Conservation (phyloP, 1,139 yeast genomes). For the Lodderomyces jiufengensis region DNA sequence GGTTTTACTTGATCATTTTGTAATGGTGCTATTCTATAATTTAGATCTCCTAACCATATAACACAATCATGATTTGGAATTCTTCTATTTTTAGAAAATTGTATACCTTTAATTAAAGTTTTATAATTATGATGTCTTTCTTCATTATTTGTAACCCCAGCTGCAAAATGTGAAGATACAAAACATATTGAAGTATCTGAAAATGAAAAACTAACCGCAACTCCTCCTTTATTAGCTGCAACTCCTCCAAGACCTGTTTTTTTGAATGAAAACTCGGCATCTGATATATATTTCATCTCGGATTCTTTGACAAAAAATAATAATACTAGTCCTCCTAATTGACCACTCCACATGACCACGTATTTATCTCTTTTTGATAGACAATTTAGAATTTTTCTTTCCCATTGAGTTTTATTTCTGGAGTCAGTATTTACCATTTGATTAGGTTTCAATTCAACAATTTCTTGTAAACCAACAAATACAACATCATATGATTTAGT, state of each 20-base stretch:
- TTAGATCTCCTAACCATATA: slow-evolving; percentile 93
- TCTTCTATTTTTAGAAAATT: slow-evolving; percentile 47
- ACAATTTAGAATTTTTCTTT: slow-evolving; percentile 54
- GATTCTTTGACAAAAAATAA: slow-evolving; percentile 63
- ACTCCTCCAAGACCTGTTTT: slow-evolving; percentile 95
- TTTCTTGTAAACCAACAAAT: slow-evolving; percentile 85
- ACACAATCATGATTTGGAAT: slow-evolving; percentile 76
- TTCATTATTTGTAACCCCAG: slow-evolving; percentile 72
- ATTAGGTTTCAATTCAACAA: slow-evolving; percentile 86
- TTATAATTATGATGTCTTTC: slow-evolving; percentile 84
- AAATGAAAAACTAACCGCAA: slow-evolving; percentile 75
- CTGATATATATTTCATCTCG: slow-evolving; percentile 48
- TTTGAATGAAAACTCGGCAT: slow-evolving; percentile 73
- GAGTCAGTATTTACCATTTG: slow-evolving; percentile 84
- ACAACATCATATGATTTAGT: slow-evolving; percentile 55
- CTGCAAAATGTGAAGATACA: slow-evolving; percentile 86
- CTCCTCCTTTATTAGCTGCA: slow-evolving; percentile 94
- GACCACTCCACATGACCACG: slow-evolving; percentile 77
- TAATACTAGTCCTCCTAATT: slow-evolving; percentile 87
- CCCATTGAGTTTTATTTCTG: slow-evolving; percentile 75
- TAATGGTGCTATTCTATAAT: slow-evolving; percentile 66
- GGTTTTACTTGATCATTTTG: slow-evolving; percentile 67
- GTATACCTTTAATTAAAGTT: slow-evolving; percentile 57
- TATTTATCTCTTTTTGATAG: slow-evolving; percentile 53
- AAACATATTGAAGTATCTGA: slow-evolving; percentile 75